Evolutionary conservation across 2,329 filamentous ascomycete genomes (phyloP).

Genomic region (Orbilia javanica): DNA sequence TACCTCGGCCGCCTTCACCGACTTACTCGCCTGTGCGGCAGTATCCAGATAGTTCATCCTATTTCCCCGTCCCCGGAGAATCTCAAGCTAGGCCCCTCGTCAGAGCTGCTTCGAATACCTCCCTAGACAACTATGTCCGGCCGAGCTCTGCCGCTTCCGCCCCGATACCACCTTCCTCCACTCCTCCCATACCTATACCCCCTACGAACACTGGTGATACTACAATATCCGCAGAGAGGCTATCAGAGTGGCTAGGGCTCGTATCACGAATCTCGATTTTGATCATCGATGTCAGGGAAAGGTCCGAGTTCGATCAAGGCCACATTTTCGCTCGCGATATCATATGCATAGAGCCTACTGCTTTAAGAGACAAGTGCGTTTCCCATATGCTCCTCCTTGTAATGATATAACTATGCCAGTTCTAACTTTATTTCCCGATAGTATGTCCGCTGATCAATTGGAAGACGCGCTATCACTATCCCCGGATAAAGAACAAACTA

Average conservation of each 20-base stretch:
- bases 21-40: conserved; percentile 84
- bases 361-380: conserved; percentile 76
- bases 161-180: conserved; percentile 64
- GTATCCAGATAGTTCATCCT: conserved; percentile 64
- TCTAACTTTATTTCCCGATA: conserved; percentile 32
- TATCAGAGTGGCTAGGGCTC: conserved; percentile 77
- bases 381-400: conserved; percentile 64
- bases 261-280: conserved; percentile 74
- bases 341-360: conserved; percentile 90
- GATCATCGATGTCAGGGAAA: conserved; percentile 84
- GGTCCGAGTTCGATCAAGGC: conserved; percentile 85
- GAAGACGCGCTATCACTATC: conserved; percentile 78
- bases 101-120: conserved; percentile 61
- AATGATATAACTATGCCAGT: not conserved
- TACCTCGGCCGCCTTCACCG: conserved; percentile 73
- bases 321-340: conserved; percentile 87
- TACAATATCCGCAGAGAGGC: conserved; percentile 75
- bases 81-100: conserved; percentile 37
- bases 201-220: conserved; percentile 65
- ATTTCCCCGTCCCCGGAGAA: conserved; percentile 27
- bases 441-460: conserved; percentile 74
- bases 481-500: conserved; percentile 77
- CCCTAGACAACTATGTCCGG: conserved; percentile 62
- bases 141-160: conserved; percentile 60
- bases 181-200: conserved; percentile 63